Percentiles rank a stretch among this genome's conserved stretches.
Conservation (phyloP, 2,329 filamentous ascomycete genomes). For the Sclerotiophoma versabilis region DNA sequence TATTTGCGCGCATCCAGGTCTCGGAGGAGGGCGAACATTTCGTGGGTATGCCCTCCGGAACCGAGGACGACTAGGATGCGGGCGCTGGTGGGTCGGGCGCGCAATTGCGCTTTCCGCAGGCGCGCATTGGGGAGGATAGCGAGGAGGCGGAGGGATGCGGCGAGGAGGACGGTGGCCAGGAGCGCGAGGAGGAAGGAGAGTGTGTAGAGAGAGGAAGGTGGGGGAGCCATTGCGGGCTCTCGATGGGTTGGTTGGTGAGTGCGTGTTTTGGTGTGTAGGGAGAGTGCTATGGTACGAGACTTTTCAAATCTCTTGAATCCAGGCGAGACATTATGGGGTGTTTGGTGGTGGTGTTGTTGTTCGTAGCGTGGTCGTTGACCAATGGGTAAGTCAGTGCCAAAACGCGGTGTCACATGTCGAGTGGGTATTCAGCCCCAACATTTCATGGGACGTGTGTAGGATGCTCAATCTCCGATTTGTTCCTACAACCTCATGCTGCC, state of each 20-base stretch:
- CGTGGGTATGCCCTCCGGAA: constrained; percentile 91
- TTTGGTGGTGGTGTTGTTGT: background rate
- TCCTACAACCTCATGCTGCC: constrained; percentile 1
- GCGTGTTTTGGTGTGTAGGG: background rate
- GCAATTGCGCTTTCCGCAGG: constrained; percentile 25
- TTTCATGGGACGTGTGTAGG: background rate
- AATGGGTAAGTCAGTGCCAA: too few species aligned
- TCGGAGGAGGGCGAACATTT: constrained; percentile 87
- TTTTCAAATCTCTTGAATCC: background rate
- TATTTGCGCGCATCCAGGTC: constrained; percentile 57
- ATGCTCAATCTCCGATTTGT: background rate
- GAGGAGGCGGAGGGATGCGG: constrained; percentile 48
- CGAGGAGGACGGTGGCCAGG: constrained; percentile 44
- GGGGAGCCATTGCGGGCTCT: constrained; percentile 28
- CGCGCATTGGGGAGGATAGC: constrained; percentile 48
- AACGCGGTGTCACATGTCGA: background rate
- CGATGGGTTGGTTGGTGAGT: too few species aligned
- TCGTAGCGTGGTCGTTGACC: too few species aligned
- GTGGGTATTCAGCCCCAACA: background rate
- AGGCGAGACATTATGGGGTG: background rate
- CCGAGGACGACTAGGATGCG: constrained; percentile 85
- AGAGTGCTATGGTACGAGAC: background rate
- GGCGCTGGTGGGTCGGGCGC: constrained; percentile 48
- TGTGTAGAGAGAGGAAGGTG: constrained; percentile 28
- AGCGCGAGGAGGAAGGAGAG: constrained; percentile 43